A percentile compares a stretch with the other conserved stretches of the same genome.
Conservation (phyloP, 768 basidiomycete genomes). For the Rhizopogon vinicolor region DNA sequence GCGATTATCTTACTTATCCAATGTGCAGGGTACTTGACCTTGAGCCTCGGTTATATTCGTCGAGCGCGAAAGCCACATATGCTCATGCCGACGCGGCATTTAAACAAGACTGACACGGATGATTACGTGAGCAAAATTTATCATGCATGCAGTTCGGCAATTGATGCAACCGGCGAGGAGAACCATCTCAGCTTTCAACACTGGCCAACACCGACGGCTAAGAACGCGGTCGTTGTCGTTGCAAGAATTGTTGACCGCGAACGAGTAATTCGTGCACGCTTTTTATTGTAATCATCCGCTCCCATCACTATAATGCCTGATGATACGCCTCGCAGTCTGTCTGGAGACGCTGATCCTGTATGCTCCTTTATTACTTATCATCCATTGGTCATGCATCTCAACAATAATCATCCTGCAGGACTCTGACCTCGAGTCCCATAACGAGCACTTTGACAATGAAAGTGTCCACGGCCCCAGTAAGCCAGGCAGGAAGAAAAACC, state of each 20-base stretch:
- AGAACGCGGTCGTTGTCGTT: neutral
- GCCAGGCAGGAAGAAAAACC: constrained; percentile 84
- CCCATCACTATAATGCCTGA: constrained; percentile 44
- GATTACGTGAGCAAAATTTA: constrained; percentile 10
- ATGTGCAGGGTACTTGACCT: too few relatives aligned
- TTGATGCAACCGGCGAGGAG: neutral
- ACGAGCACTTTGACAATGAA: constrained; percentile 14
- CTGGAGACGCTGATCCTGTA: constrained; percentile 53
- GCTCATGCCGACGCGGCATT: too few relatives aligned
- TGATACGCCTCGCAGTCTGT: constrained; percentile 54
- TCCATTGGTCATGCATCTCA: constrained; percentile 7
- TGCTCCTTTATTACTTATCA: constrained; percentile 9
- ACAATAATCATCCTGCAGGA: constrained; percentile 34
- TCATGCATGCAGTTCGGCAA: constrained; percentile 10
- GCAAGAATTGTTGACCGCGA: neutral
- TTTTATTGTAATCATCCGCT: constrained; percentile 27
- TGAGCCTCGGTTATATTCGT: too few relatives aligned
- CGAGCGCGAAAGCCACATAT: too few relatives aligned
- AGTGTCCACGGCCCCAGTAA: constrained; percentile 19
- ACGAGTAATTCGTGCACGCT: neutral
- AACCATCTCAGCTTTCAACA: neutral
- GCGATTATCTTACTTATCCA: too few relatives aligned
- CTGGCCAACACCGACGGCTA: neutral
- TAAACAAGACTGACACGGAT: neutral
- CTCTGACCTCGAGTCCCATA: constrained; percentile 60